phyloP scores from a whole-genome alignment of 805 yeast genomes.

The Barnettozyma pratensis region DNA sequence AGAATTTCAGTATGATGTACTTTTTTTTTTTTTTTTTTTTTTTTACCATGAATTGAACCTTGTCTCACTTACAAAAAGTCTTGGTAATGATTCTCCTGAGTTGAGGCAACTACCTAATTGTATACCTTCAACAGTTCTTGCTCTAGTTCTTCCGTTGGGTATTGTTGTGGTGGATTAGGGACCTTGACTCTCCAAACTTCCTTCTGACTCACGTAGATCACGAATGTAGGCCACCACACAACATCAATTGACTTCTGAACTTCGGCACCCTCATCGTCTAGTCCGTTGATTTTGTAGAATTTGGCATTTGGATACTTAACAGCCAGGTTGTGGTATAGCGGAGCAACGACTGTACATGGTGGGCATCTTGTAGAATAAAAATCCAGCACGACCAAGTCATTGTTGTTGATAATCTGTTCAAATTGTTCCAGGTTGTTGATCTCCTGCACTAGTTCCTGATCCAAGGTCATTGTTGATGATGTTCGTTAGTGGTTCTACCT shows the following conservation, averaged over 20 bases:
- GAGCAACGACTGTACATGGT: conserved; percentile 24
- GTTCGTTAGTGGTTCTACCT: no score
- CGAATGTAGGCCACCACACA: conserved; percentile 27
- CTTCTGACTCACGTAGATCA: conserved; percentile 16
- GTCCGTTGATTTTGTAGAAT: conserved; percentile 21
- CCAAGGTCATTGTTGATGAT: conserved; percentile 1
- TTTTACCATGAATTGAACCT: no score
- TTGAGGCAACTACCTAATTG: background rate
- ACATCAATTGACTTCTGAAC: conserved; percentile 21
- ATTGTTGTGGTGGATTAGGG: conserved; percentile 24
- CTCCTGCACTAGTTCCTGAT: conserved; percentile 11
- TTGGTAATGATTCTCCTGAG: no score
- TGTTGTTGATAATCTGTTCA: conserved; percentile 4
- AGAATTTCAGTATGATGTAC: no score
- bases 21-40: background rate
- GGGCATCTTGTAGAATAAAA: conserved; percentile 24
- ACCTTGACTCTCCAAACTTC: conserved; percentile 24
- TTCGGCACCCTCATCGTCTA: conserved; percentile 13
- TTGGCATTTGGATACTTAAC: conserved; percentile 18
- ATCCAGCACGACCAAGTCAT: conserved; percentile 18
- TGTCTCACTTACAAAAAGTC: no score
- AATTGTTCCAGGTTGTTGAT: conserved; percentile 13
- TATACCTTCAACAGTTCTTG: conserved; percentile 17
- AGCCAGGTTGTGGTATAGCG: conserved; percentile 17
- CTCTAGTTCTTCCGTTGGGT: conserved; percentile 21